These are phyloP conservation scores for Rhodotorula sp. DNA, from an alignment of 1,284 basidiomycete genomes.

Conservation along the genomic window DNA sequence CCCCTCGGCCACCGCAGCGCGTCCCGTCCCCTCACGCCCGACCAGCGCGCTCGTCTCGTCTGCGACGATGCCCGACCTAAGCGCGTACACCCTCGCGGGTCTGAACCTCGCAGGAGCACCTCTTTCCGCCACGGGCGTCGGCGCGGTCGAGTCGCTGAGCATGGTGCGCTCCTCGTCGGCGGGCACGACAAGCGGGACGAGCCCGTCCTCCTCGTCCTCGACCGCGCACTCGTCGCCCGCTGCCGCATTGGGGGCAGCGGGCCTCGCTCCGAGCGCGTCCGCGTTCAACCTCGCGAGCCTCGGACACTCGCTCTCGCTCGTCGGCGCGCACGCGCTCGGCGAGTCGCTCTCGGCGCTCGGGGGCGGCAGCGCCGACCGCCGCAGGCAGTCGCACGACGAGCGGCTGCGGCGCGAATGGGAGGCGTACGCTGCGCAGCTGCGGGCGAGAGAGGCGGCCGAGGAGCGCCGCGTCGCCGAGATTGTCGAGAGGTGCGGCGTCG, in stretches of 20 bases:
- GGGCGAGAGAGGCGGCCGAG: constrained; percentile 56
- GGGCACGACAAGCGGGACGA: neutral
- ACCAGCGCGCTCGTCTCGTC: neutral
- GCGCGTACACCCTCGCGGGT: constrained; percentile 10
- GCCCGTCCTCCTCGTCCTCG: neutral
- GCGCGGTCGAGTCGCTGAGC: neutral
- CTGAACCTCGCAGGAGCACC: neutral
- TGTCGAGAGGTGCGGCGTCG: constrained; percentile 75
- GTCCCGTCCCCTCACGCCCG: neutral
- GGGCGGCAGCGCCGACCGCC: neutral
- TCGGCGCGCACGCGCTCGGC: constrained; percentile 1
- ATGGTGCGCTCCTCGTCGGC: constrained; percentile 9
- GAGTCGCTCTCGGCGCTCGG: neutral
- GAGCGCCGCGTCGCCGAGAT: constrained; percentile 63
- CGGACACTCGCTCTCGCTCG: constrained; percentile 1
- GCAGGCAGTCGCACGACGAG: constrained; percentile 44
- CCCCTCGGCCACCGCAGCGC: neutral
- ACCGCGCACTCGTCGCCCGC: neutral
- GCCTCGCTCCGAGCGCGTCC: constrained; percentile 12
- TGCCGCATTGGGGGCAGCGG: neutral
- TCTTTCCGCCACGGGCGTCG: neutral
- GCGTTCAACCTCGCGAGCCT: constrained; percentile 12
- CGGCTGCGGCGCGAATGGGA: constrained; percentile 50
- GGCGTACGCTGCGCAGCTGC: constrained; percentile 65
- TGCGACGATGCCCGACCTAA: constrained; percentile 26